Evolutionary conservation across 73 alveolate genomes (phyloP), one percentile per base, ranked within the genome.

Genomic region (Paraurostyla sp.): DNA sequence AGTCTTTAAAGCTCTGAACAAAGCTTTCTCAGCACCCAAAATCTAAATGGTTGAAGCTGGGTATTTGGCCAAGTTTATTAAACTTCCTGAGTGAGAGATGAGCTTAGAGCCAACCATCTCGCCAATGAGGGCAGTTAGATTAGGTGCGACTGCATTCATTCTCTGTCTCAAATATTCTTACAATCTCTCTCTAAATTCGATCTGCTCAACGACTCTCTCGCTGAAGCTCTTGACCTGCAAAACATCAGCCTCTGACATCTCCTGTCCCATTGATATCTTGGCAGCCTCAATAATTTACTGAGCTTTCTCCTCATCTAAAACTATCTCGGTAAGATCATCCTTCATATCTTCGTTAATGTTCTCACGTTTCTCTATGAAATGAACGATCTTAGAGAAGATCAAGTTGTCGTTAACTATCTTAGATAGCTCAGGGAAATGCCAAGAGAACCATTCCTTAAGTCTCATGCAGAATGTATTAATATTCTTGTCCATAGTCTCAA

Each of bases 361-460:
- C 56, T 93, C 95, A 52, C 98, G 90, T 56, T 82, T 92, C 63
- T 97, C 97, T 68, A 95, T 91, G 46, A 94, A 88, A 59, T 91
- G 92, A 22, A 97, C 99, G n/a, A 97, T 48, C 81, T 97, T 80
- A 35, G 96, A 58, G 92, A 82, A 97, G 56, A 96, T 84, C 48
- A 91, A 62, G 92, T 94, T 97, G 85, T 97, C 99, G 59, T 93
- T 88, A 76, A 97, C 97, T 48, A 97, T 97, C 76, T 91, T 97
- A 45, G 96, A 95, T 46, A 97, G 94, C 88, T 97, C 99, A 46
- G 99, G 99, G 95, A 97, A 97, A 88, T 97, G 99, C 99, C 99
- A 97, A 81, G 98, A 93, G 95, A 94, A 97, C 99, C 99, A 97
- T 88, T 97, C 99, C 93, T 97, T 97, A 16, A 97, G 94, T 89